Evolutionary conservation across 331 rosid species (phyloP), one percentile per base, ranked within the genome.

Genomic region (Pyrus hybrid): DNA sequence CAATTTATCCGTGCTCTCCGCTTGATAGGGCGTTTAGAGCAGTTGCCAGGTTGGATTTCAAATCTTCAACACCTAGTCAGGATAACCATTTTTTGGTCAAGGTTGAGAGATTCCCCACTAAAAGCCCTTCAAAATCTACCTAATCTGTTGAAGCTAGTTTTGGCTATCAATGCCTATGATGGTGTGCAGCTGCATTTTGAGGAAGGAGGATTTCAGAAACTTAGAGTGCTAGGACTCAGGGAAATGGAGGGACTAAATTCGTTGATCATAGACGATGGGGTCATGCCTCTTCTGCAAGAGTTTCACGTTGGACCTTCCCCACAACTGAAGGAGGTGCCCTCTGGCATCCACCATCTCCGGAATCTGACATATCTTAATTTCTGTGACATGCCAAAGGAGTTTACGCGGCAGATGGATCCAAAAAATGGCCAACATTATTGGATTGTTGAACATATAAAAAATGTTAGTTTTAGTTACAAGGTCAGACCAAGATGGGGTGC

Each of bases 1-100:
- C 0, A 68, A 68, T 45, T 4, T 29, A 14, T 68, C 1, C 73
- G 37, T 37, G 0, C 17, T 25, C 62, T 30, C 5, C 17, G 5
- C 67, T 6, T 82, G 8, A 13, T 0, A 1, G 80, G 71, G 6
- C 17, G 5, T n/a, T 17, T 75, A 14, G 68, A 75, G 16, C 33
- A 4, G 21, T 63, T 79, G 22, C 83, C 76, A 5, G 33, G 32
- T 4, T 75, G 83, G 83, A 60, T 83, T 17, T 8, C 72, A 1
- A 33, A 60, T 33, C 65, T 83, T 35, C 33, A 43, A 4, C 69
- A 83, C 41, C 65, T 83, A 13, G 66, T 28, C 8, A 58, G 8
- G 23, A n/a, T n/a, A n/a, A n/a, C n/a, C n/a, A 71, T 79, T 61
- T 33, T 0, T 14, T 79, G 70, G 72, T 71, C 81, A 58, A 6